Evolutionary conservation across 805 yeast species (phyloP), one percentile per base, ranked within the genome.

Genomic region (Starmera amethionina): DNA sequence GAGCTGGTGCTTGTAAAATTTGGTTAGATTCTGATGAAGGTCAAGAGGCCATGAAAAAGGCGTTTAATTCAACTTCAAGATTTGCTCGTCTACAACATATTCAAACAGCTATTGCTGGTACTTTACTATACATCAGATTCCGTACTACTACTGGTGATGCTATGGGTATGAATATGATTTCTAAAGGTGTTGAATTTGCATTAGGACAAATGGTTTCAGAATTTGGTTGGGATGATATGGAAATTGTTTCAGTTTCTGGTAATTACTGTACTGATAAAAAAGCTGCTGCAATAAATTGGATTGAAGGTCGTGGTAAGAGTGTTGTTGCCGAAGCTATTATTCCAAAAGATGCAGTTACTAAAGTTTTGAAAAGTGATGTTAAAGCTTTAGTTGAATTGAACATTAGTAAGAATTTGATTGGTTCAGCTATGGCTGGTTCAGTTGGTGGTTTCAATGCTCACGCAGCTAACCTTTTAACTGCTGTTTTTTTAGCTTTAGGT

Each of bases 151-250:
- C 99, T 15, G 99, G 99, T 63, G 99, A 93, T 68, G 99, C 99
- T 15, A 93, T 93, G 99, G 99, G 99, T 48, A 93, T 93, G 99
- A 93, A 93, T 62, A 93, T 93, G 99, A 93, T 93, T 46, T 90
- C 97, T 27, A 93, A 93, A 65, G 99, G 98, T 62, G 96, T 88
- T 36, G 99, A 93, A 59, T 72, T 69, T 59, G 77, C 96, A 1
- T 73, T 93, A 55, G 79, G 79, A 46, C 77, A 73, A 59, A 87
- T 93, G 96, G 77, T 74, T 34, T 84, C 82, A 53, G 89, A 82
- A 52, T 80, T 81, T 59, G 97, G 96, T 4, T 93, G 90, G 78
- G 79, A 77, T 19, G 98, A 93, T 63, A 93, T 93, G 99, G 77
- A 74, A 46, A 74, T 93, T 44, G 79, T 93, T 38, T 85, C 97